Base-by-base conservation (phyloP, 2,329 filamentous ascomycete genomes). In the Alternaria alternata region DNA sequence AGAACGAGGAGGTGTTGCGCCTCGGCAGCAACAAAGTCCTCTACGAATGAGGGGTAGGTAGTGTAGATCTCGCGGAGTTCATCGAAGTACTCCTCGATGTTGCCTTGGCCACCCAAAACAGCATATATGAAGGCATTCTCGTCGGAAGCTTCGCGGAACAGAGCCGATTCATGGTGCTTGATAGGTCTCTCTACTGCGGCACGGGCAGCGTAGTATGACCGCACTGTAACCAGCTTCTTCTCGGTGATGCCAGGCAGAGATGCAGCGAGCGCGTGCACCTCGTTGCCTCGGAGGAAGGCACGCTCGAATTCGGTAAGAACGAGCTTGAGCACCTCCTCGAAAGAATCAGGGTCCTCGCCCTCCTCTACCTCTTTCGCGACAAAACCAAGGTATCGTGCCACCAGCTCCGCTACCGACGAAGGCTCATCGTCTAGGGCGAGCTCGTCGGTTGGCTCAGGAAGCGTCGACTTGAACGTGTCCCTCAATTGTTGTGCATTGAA, bases 81-180 rank as follows among this genome's bases (percentile, higher is more conserved):
- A 70, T 99, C 94, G 74, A 99, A 99, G 82, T 99, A 99, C 82
- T 99, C 96, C 81, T 99, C 94, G 66, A 99, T 98, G 80, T 99
- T 99, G 71, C 95, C 95, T 79, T 99, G 95, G 7, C 95, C 95
- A 61, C 95, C 95, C 69, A 98, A 97, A 63, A 99, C 93, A 67
- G 90, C 94, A 83, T 97, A 99, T 61, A 99, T 87, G 71, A 88
- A 90, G 55, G 94, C 94, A 57, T 89, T 89, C 63, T 88, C 90
- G 64, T 97, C 94, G 47, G 91, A 89, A 9, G 93, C 93, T 51
- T 95, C 94, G 69, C 95, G 88, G 75, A 97, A 88, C 47, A 99
- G 86, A 36, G 95, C 96, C 41, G 96, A 98, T 77, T 97, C 92
- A 78, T 99, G 94, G 28, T 92, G 88, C 81, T 93, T 94, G 77